Base-by-base conservation (phyloP, 129 eudicot species). In the Flaveria robusta region DNA sequence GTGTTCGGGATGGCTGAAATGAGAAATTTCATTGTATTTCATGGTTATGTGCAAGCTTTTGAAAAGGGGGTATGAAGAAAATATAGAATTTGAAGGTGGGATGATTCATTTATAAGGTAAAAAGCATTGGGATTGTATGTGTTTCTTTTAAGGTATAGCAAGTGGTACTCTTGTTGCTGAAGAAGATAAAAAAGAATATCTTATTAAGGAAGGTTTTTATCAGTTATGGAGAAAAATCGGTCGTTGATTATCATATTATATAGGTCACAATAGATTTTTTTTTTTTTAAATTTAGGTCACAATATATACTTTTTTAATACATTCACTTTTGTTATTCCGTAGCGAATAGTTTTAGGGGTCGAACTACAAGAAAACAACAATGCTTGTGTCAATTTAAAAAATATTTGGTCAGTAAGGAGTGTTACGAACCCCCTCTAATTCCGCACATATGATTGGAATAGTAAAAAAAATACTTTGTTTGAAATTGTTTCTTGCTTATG, bases 1-100 rank as follows among this genome's bases (percentile, higher is more conserved):
- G 84, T 92, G 96, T 76, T 90, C 84, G 0, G 92, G 95, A 83
- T 93, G 96, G 90, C 88, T 84, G 71, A 81, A 77, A 66, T 92
- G 93, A 58, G 82, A 68, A 13, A 86, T 86, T 58, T 90, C 96
- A 26, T 68, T 81, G 87, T 88, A 88, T 74, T 87, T 91, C 96
- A 89, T 91, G 85, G 68, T 64, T 78, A 29, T 59, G 54, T 34
- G 64, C 7, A 77, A 58, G 76, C 59, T 46, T 27, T 56, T 37
- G 42, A 26, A 41, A 68, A 34, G 63, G 41, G 41, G 54, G 16
- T 70, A 2, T 23, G 8, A 69, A 58, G 76, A 59, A 58, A 37
- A 9, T 70, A 29, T 20, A 71, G 72, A 72, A 49, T 79, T 63
- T 62, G 66, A 22, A 49, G 59, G 52, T 80, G 39, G 62, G 74